Evolutionary conservation across 179 eudicot species (phyloP), one percentile per base, ranked within the genome.

Genomic region (Carnegiea gigantea): DNA sequence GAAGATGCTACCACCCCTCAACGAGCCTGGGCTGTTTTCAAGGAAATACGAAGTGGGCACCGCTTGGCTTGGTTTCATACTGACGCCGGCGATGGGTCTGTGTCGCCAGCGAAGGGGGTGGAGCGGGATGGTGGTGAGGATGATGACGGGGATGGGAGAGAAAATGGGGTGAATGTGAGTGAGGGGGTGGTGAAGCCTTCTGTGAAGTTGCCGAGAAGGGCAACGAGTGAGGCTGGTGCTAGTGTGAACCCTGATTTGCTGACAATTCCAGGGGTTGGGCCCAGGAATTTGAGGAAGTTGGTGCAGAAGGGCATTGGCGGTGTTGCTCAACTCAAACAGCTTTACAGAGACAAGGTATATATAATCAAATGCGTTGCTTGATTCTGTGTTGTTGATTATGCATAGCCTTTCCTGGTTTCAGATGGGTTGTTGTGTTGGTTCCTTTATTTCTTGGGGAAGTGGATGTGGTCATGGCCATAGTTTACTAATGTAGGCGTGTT

Each of bases 261-360:
- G 91, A 83, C 89, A 6, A 93, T 93, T 82, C 98, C 97, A 0
- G 98, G 98, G 0, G 93, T 95, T 53, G 98, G 98, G 28, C 98
- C 95, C 13, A 95, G 98, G 88, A 95, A 95, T 86, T 85, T 89
- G 91, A 92, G 89, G 92, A 95, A 95, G 86, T 73, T 95, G 82
- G 97, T 92, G 78, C 88, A 95, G 73, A 95, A 95, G 82, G 98
- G 98, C 13, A 90, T 93, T 89, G 92, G 87, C 24, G 95, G 89
- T 79, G 96, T 95, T 86, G 95, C 88, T 75, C 91, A 93, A 81
- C 93, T 95, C 65, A 95, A 95, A 77, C 92, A 91, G 83, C 89
- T 95, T 20, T 95, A 95, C 78, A 90, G 85, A 71, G 97, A 95
- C 78, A 93, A 92, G 96, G 98, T 93, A 74, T 40, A 40, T 40